phyloP scores from a whole-genome alignment of 2,329 filamentous ascomycete species.

The Fusarium begoniae region DNA sequence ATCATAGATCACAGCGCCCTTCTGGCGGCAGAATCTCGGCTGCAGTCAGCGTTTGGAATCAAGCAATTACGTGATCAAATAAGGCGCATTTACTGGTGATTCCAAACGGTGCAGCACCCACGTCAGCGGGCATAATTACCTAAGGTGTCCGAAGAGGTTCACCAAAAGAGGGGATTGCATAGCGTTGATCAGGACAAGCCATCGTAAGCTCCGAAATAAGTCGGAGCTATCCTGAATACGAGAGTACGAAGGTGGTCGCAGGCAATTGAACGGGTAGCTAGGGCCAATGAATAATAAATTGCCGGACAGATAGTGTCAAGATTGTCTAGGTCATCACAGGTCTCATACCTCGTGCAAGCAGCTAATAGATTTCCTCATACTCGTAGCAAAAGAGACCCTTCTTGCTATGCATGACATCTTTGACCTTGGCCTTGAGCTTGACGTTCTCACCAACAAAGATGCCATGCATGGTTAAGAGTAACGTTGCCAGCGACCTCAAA shows the following conservation, averaged over 20 bases:
- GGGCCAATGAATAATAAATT: not conserved
- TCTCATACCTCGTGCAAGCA: fast-evolving
- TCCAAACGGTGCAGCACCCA: not conserved
- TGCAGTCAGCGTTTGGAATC: not conserved
- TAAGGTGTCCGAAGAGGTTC: not conserved
- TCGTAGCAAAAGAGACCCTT: constrained; percentile 17
- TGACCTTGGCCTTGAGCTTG: constrained; percentile 13
- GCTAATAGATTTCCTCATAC: constrained; percentile 15
- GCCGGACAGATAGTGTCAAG: not conserved
- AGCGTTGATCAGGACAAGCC: not conserved
- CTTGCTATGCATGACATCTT: constrained; percentile 19
- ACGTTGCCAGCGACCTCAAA: constrained; percentile 15
- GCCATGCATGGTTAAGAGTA: not conserved
- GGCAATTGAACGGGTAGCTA: not conserved
- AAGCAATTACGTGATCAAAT: not conserved
- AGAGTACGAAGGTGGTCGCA: not conserved
- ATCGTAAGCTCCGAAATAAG: not conserved
- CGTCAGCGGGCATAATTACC: not conserved
- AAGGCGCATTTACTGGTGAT: not conserved
- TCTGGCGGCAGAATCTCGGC: not conserved
- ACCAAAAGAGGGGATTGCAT: not conserved
- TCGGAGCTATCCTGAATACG: not conserved
- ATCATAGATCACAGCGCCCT: not conserved
- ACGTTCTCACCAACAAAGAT: constrained; percentile 9
- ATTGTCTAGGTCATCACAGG: not conserved